A percentile compares a stretch with the other conserved stretches of the same genome.
Conservation (phyloP, 192 early-diverging fungal species). For the Chytriomyces sp. region DNA sequence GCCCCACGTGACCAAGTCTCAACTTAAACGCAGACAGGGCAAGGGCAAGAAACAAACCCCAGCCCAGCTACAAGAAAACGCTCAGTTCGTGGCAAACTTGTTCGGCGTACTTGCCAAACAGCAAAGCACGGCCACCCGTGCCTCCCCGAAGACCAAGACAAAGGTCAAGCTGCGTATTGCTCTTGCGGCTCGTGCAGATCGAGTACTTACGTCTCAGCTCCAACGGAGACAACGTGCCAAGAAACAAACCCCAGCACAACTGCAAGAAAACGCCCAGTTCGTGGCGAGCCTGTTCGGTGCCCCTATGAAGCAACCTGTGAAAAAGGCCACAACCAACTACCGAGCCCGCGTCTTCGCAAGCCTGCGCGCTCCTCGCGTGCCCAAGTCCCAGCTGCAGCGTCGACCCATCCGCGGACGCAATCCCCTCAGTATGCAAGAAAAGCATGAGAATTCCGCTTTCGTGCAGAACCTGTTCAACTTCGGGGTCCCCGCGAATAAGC, state of each 20-base stretch:
- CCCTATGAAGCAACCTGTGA: background rate
- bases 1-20: too few relatives aligned
- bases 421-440: background rate
- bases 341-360: background rate
- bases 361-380: background rate
- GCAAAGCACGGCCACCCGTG: background rate
- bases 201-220: too few relatives aligned
- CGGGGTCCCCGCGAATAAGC: background rate
- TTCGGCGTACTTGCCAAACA: background rate
- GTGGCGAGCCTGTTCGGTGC: background rate
- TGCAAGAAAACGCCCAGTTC: background rate
- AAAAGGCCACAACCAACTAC: background rate
- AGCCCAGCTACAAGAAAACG: background rate
- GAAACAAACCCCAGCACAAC: background rate
- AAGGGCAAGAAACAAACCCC: background rate
- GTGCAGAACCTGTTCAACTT: background rate
- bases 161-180: background rate
- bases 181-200: background rate
- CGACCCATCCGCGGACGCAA: background rate
- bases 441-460: background rate
- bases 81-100: background rate
- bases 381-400: background rate
- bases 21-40: background rate
- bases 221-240: background rate
- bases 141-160: background rate